These are phyloP conservation scores for Ogataea hybrid DNA, from an alignment of 1,139 yeast genomes.

Conservation along the genomic window DNA sequence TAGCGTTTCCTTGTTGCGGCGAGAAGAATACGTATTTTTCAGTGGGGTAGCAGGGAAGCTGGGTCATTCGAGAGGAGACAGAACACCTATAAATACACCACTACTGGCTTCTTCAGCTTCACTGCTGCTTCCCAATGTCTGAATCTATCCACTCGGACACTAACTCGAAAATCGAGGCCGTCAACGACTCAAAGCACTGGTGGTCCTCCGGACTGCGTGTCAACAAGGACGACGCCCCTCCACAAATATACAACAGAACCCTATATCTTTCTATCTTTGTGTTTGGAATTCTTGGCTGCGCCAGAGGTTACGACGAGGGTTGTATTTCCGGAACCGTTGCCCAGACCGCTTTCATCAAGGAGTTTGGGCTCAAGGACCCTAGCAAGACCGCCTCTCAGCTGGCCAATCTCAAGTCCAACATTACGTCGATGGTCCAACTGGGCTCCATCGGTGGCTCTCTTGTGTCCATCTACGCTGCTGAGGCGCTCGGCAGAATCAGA, in stretches of 20 bases:
- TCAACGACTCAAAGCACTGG: background rate
- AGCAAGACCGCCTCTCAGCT: constrained; percentile 36
- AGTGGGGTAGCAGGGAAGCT: constrained; percentile 1
- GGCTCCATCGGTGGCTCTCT: constrained; percentile 60
- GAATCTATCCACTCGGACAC: constrained; percentile 14
- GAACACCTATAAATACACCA: background rate
- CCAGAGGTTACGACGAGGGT: constrained; percentile 65
- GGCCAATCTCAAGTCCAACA: constrained; percentile 52
- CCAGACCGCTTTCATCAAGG: constrained; percentile 41
- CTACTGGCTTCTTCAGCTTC: background rate
- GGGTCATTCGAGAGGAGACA: background rate
- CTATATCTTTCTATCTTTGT: constrained; percentile 48
- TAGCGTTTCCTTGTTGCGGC: background rate
- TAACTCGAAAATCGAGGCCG: constrained; percentile 12
- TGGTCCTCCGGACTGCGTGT: constrained; percentile 5
- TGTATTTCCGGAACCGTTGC: constrained; percentile 46
- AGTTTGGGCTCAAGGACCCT: constrained; percentile 47
- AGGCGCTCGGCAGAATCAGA: constrained; percentile 53
- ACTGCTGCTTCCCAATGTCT: constrained; percentile 1
- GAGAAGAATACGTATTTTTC: background rate
- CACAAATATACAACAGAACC: constrained; percentile 47
- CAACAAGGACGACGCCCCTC: constrained; percentile 43
- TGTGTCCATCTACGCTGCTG: constrained; percentile 49
- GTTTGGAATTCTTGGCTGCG: constrained; percentile 58
- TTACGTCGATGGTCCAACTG: constrained; percentile 60